phyloP scores from a whole-genome alignment of 164 flowering plant species.

The Houttuynia cordata region DNA sequence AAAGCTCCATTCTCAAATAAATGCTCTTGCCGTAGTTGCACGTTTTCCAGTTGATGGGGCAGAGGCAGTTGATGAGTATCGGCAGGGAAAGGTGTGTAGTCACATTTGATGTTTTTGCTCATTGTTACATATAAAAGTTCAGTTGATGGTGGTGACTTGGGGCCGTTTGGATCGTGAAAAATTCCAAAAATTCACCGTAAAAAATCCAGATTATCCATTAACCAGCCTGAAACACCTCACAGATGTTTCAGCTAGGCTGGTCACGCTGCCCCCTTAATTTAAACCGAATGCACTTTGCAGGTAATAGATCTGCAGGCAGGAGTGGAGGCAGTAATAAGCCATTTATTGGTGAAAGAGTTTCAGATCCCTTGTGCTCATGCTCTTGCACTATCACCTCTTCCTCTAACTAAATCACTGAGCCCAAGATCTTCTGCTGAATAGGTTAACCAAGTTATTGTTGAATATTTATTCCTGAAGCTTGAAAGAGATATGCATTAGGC shows the following conservation, averaged over 20 bases:
- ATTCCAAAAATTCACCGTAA: no score
- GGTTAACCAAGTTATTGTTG: slow-evolving; percentile 22
- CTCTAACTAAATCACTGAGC: slow-evolving; percentile 34
- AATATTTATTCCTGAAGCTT: background rate
- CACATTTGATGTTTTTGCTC: background rate
- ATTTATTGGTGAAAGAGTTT: slow-evolving; percentile 71
- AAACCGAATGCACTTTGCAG: slow-evolving; percentile 17
- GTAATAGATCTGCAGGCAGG: slow-evolving; percentile 79
- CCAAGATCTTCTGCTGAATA: slow-evolving; percentile 89
- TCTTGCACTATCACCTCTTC: slow-evolving; percentile 58
- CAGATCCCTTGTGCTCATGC: slow-evolving; percentile 95
- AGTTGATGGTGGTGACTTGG: background rate
- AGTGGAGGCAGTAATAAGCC: slow-evolving; percentile 83
- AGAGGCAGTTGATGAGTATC: slow-evolving; percentile 53
- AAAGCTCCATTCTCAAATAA: slow-evolving; percentile 43
- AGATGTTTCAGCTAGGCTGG: no score
- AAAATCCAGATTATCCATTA: no score
- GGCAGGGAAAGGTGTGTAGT: slow-evolving; percentile 53
- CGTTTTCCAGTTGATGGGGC: slow-evolving; percentile 81
- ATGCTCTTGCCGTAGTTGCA: slow-evolving; percentile 83
- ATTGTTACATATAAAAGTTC: background rate
- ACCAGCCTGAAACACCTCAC: no score
- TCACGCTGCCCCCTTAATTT: no score
- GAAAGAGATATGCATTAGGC: background rate
- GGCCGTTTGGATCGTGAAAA: no score